Evolutionary conservation across 306 rosid genomes (phyloP), one percentile per base, ranked within the genome.

Genomic region (Cucumis cinereus): DNA sequence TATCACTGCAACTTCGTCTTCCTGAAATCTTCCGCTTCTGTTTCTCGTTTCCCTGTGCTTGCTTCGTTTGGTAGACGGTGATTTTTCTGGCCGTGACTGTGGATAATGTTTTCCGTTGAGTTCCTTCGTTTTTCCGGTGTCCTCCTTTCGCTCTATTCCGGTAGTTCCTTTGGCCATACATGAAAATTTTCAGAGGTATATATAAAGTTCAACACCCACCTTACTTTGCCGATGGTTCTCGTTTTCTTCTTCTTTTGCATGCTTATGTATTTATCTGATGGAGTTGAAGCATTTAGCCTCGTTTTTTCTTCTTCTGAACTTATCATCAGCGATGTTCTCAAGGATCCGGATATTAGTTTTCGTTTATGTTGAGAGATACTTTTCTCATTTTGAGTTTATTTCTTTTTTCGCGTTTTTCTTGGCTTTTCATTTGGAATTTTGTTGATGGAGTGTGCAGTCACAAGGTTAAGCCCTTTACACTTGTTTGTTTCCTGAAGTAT

Each of bases 1-100:
- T 64, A 76, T 77, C 23, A 81, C 86, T 43, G 74, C 83, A 79
- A 81, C 88, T 49, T 74, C 77, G 62, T 87, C 91, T 82, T 77
- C 86, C 84, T 89, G 92, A 87, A 61, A 10, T 33, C 11, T 53
- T 43, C 30, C 12, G 15, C 60, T 62, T 61, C 45, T 30, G 24
- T 77, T 43, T 55, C 24, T 50, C 64, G 35, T 78, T 33, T 63
- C 84, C 80, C 81, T 26, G 38, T 13, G 54, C 30, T 75, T 81
- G 49, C 38, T 36, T 73, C 15, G 47, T 66, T 16, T 8, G 16
- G 7, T 12, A 61, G 20, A 70, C 10, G 56, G 33, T 24, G 28
- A 43, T 57, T 68, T 74, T 70, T 59, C 38, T 57, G 84, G 41
- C 83, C 40, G 57, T 73, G 77, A 61, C 81, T 30, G 40, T 77